Percentiles rank a stretch among this genome's conserved stretches.
Evolutionary conservation across 2,329 filamentous ascomycete species (phyloP).

Genomic region (Fusarium foetens): DNA sequence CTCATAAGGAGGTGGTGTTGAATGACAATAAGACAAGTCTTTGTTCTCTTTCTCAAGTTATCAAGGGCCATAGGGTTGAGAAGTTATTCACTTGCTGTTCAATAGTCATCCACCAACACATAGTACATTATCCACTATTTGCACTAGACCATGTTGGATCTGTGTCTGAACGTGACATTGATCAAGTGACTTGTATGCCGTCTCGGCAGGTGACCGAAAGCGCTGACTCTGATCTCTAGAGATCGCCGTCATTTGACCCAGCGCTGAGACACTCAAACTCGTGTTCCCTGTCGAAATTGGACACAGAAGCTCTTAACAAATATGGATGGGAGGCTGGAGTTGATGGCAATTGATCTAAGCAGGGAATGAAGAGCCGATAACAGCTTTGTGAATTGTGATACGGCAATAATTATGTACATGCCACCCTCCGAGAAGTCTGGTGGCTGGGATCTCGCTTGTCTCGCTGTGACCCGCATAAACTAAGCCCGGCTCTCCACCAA

Average conservation of each 20-base stretch:
- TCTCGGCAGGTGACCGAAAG: conserved; percentile 18
- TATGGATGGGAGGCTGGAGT: neutral
- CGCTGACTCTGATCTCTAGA: conserved; percentile 5
- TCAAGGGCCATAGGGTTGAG: neutral
- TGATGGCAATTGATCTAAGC: neutral
- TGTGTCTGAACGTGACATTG: neutral
- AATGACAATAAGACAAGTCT: neutral
- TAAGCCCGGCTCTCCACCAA: conserved; percentile 6
- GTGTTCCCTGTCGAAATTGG: neutral
- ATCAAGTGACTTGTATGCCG: conserved; percentile 17
- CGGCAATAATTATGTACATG: neutral
- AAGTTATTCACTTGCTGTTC: neutral
- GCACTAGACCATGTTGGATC: neutral
- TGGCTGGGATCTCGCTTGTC: conserved; percentile 13
- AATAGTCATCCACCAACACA: neutral
- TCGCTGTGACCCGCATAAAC: neutral
- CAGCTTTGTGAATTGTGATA: neutral
- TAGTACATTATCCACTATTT: neutral
- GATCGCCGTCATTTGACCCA: conserved; percentile 22
- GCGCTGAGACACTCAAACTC: conserved; percentile 1
- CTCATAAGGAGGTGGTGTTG: neutral
- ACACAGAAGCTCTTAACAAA: neutral
- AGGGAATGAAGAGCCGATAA: neutral
- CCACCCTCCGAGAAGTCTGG: neutral
- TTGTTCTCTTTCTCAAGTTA: neutral